phyloP scores from a whole-genome alignment of 345 rosid genomes.

The Arabis hirsuta region DNA sequence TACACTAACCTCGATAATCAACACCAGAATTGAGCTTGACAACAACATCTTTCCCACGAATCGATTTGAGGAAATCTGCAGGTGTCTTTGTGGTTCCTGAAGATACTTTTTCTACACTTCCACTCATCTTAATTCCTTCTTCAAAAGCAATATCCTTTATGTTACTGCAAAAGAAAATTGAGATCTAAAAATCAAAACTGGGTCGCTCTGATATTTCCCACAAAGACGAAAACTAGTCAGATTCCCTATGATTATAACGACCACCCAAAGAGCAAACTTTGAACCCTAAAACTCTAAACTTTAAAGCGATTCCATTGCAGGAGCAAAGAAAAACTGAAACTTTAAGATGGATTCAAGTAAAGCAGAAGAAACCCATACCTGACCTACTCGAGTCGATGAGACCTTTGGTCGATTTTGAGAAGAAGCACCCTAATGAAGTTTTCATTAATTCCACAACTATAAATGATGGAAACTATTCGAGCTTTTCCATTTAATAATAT shows the following conservation, averaged over 20 bases:
- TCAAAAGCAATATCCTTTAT: neutral
- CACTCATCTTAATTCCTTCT: slow-evolving; percentile 56
- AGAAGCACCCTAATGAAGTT: slow-evolving; percentile 7
- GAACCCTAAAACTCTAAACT: slow-evolving; percentile 25
- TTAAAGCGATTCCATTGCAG: neutral
- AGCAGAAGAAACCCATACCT: slow-evolving; percentile 32
- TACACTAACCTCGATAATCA: slow-evolving; percentile 71
- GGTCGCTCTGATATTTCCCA: neutral
- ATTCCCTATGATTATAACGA: too few relatives aligned
- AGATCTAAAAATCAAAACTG: slow-evolving; percentile 28
- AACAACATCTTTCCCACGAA: slow-evolving; percentile 92
- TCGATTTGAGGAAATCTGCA: slow-evolving; percentile 89
- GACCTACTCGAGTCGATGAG: slow-evolving; percentile 20
- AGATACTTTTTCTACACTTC: slow-evolving; percentile 60
- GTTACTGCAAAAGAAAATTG: slow-evolving; percentile 12
- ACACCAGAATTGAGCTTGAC: slow-evolving; percentile 94
- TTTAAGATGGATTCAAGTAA: slow-evolving; percentile 11
- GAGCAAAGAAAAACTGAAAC: slow-evolving; percentile 4
- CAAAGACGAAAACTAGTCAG: neutral
- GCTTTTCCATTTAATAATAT: neutral
- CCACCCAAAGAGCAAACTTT: neutral
- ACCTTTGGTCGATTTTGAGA: slow-evolving; percentile 8
- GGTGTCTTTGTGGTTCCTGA: slow-evolving; percentile 63
- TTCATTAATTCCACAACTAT: slow-evolving; percentile 12
- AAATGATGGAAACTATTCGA: neutral